Evolutionary conservation across 2,329 filamentous ascomycete species (phyloP).

Genomic region (Alternaria angustiovoidea): DNA sequence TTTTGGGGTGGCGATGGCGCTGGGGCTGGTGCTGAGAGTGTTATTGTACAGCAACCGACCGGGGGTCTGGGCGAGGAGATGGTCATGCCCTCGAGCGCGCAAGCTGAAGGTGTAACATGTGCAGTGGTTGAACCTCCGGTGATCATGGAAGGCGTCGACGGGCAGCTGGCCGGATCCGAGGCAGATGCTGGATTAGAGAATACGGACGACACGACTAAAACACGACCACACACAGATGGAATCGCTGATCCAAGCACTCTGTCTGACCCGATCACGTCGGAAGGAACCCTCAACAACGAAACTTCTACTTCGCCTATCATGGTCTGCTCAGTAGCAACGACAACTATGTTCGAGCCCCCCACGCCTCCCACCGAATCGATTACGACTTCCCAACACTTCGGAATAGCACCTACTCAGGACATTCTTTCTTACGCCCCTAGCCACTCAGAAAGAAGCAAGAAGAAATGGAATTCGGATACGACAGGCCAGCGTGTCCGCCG

Average conservation of each 20-base stretch:
- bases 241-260: background rate
- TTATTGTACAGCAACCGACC: constrained; percentile 1
- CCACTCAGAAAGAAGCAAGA: background rate
- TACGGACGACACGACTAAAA: background rate
- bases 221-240: background rate
- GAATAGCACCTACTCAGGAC: background rate
- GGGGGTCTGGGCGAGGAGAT: background rate
- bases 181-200: background rate
- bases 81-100: background rate
- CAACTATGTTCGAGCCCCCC: background rate
- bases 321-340: background rate
- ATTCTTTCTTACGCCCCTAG: background rate
- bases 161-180: background rate
- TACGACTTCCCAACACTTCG: background rate
- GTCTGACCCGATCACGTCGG: background rate
- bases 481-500: background rate
- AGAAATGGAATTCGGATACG: background rate
- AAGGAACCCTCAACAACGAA: background rate
- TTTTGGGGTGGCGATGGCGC: background rate
- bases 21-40: background rate
- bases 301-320: background rate
- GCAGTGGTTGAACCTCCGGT: background rate
- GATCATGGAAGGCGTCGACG: background rate
- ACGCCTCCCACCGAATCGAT: background rate
- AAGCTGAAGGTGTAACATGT: background rate